Evolutionary conservation across 2,329 filamentous ascomycete genomes (phyloP).

Genomic region (Penicillium frequentans): DNA sequence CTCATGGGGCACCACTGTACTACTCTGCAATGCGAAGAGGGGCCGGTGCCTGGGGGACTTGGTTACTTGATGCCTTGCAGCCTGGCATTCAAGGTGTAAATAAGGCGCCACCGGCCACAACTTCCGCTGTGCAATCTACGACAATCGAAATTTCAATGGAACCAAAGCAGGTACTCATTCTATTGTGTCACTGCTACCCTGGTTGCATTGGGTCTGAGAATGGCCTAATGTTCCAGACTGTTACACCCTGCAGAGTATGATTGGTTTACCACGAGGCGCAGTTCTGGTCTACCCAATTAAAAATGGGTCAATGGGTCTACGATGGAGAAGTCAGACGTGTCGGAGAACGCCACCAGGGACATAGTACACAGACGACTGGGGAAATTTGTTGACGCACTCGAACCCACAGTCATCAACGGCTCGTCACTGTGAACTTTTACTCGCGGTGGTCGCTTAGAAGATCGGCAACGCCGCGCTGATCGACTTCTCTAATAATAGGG

Average conservation of each 20-base stretch:
- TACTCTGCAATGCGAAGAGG: too few relatives aligned
- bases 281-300: neutral
- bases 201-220: neutral
- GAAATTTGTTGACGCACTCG: neutral
- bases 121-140: neutral
- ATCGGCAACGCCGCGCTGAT: slow-evolving; percentile 2
- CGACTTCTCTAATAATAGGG: slow-evolving; percentile 1
- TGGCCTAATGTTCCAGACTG: slow-evolving; percentile 4
- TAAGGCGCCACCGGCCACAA: neutral
- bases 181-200: neutral
- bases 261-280: slow-evolving; percentile 5
- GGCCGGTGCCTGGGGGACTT: neutral
- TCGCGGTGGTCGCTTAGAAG: neutral
- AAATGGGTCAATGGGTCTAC: neutral
- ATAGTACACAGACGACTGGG: neutral
- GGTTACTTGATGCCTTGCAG: too few relatives aligned
- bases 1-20: too few relatives aligned
- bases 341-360: slow-evolving; percentile 2
- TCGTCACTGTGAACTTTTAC: neutral
- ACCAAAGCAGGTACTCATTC: neutral
- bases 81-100: neutral
- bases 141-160: neutral
- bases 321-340: neutral
- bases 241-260: neutral
- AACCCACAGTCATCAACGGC: neutral